Evolutionary conservation across 441 rosid species (phyloP).

Genomic region (Populus hybrid): DNA sequence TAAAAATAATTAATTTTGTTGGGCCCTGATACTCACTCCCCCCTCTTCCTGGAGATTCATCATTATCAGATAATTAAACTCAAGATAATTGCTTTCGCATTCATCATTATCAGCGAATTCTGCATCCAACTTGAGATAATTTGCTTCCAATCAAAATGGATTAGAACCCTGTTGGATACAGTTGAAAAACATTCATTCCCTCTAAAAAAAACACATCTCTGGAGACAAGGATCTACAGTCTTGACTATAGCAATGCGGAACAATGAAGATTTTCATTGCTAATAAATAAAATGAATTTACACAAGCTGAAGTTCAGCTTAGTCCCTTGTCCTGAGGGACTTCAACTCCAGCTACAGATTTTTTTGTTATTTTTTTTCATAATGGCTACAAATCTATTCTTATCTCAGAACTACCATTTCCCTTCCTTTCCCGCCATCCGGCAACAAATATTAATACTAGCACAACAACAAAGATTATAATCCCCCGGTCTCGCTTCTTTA

Average conservation of each 20-base stretch:
- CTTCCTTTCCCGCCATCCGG: neutral
- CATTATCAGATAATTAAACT: too few species aligned
- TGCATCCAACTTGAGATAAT: neutral
- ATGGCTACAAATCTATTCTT: constrained; percentile 1
- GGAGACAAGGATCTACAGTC: neutral
- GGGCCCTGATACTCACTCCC: neutral
- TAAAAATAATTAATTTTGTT: too few species aligned
- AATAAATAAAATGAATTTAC: neutral
- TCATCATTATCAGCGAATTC: neutral
- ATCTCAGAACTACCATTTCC: neutral
- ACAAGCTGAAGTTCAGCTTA: neutral
- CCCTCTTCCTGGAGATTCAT: neutral
- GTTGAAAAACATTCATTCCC: neutral
- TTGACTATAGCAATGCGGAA: neutral
- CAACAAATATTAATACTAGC: constrained; percentile 2
- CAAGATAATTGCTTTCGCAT: neutral
- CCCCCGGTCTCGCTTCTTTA: constrained; percentile 14
- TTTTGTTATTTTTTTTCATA: neutral
- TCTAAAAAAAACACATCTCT: neutral
- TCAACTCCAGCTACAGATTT: neutral
- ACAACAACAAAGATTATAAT: neutral
- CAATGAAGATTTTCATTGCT: neutral
- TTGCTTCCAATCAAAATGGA: neutral
- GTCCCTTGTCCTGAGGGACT: neutral
- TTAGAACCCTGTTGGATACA: neutral